Conservation (phyloP, 345 rosid species). For the Bruguiera parviflora region DNA sequence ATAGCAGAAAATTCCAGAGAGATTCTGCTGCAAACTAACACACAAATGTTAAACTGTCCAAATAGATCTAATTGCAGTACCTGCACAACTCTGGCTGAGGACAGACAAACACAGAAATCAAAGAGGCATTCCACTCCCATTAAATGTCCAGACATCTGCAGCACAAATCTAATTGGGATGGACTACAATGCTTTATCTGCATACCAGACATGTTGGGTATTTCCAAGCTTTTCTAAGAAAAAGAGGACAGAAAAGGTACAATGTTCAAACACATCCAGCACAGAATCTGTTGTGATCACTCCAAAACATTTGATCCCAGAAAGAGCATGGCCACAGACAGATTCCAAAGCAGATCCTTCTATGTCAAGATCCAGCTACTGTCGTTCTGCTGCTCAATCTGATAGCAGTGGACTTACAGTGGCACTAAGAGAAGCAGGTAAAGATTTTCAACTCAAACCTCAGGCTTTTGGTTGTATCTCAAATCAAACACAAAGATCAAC, state of each 20-base stretch:
- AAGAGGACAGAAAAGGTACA: conserved; percentile 48
- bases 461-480: conserved; percentile 25
- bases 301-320: conserved; percentile 11
- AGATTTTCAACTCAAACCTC: conserved; percentile 28
- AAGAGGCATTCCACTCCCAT: conserved; percentile 14
- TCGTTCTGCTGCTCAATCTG: conserved; percentile 14
- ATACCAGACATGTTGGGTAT: conserved; percentile 35
- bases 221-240: conserved; percentile 36
- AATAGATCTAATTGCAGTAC: conserved; percentile 19
- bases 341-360: conserved; percentile 10
- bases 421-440: conserved; percentile 24
- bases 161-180: conserved; percentile 32
- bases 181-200: conserved; percentile 35
- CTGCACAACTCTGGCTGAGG: conserved; percentile 9
- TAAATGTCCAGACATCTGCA: conserved; percentile 23
- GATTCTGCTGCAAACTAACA: conserved; percentile 8
- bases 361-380: conserved; percentile 12
- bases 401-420: conserved; percentile 20
- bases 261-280: conserved; percentile 24
- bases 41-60: conserved; percentile 9
- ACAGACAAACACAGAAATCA: conserved; percentile 35
- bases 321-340: conserved; percentile 11
- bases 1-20: conserved; percentile 13
- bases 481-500: conserved; percentile 34
- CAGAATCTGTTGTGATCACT: conserved; percentile 32